Base-by-base conservation (phyloP, 2,329 filamentous ascomycete species). In the Microthyrium microscopicum region DNA sequence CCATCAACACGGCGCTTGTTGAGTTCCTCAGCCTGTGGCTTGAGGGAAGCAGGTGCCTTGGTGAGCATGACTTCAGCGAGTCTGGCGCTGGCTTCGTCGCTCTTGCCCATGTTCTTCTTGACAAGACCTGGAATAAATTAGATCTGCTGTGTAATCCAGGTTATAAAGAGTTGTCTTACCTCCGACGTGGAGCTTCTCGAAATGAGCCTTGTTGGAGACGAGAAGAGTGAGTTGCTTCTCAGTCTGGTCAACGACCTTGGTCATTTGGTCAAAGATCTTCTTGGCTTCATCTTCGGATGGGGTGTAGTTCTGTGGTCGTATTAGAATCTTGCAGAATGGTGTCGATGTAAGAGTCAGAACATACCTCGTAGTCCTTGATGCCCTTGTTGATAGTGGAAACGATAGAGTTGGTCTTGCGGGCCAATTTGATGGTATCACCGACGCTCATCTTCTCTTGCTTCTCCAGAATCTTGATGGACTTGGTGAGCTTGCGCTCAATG, bases 361-460 rank as follows among this genome's bases (percentile, higher is more conserved):
- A 9, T 29, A 46, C 45, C 31, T 43, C 43, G 26, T 48, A 49
- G 20, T 44, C 44, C 21, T 40, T 45, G 26, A 47, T 40, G 13
- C 36, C 37, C 36, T 48, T 49, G 28, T 42, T 46, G 35, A 47
- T 46, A 15, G 44, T 44, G 8, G 45, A 41, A 13, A 40, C 39
- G 15, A 49, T 45, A 2, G 46, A 43, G 29, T 47, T 48, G 16
- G 42, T 44, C 34, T 49, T 48, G n/a, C 41, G 41, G 11, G 40
- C 43, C 5, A 48, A 40, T 41, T 47, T 46, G 35, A 48, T 42
- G 6, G 42, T 41, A 33, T 49, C 47, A 11, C 37, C 40, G 13
- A 46, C 29, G 17, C 38, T 40, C 32, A 49, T 37, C 20, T 37
- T 36, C 9, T 40, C 34, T 5, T 46, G 46, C 31, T 49, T 49